Conservation (phyloP, 805 yeast genomes). For the Zygoascus tannicola region DNA sequence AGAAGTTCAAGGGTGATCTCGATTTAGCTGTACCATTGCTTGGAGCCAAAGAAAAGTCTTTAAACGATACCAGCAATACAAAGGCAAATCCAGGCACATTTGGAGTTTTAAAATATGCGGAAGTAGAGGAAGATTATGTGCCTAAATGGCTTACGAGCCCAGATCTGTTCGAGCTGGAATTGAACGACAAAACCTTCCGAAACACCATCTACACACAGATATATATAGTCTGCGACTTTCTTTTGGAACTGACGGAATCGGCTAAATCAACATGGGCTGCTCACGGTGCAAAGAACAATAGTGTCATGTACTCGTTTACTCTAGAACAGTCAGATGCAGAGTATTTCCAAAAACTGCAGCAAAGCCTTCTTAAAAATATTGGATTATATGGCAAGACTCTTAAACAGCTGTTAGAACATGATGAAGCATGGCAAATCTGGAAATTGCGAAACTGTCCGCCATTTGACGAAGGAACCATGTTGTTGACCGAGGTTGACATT, state of each 20-base stretch:
- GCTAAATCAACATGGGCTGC: constrained; percentile 11
- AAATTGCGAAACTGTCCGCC: constrained; percentile 25
- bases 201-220: constrained; percentile 24
- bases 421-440: constrained; percentile 28
- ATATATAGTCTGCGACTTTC: constrained; percentile 22
- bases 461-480: constrained; percentile 16
- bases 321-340: constrained; percentile 14
- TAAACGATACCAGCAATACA: neutral
- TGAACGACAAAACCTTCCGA: constrained; percentile 26
- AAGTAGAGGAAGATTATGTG: constrained; percentile 14
- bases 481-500: constrained; percentile 5
- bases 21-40: neutral
- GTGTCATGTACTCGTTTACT: constrained; percentile 17
- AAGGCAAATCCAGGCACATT: neutral
- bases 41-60: neutral
- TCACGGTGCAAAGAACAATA: constrained; percentile 14
- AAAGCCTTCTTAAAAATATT: constrained; percentile 14
- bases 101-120: neutral
- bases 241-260: constrained; percentile 15
- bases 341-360: constrained; percentile 12
- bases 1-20: neutral
- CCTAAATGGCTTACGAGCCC: constrained; percentile 31
- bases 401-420: constrained; percentile 18
- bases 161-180: constrained; percentile 26
- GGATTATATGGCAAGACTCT: constrained; percentile 8